These are phyloP conservation scores for Porphyrellus cyaneotinctus DNA, from an alignment of 768 basidiomycete genomes.

Conservation along the genomic window DNA sequence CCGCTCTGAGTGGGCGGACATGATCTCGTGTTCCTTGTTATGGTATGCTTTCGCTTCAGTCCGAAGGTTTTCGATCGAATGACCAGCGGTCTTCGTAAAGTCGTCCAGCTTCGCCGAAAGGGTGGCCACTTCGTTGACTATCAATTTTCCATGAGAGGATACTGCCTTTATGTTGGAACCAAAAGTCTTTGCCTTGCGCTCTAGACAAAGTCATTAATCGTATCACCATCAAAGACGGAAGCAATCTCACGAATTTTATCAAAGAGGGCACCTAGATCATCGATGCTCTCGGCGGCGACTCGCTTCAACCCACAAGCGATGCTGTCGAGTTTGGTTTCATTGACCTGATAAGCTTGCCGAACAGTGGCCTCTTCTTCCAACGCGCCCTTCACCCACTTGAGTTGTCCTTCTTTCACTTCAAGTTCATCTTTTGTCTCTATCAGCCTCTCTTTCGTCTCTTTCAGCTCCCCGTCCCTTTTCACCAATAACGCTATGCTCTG, in stretches of 20 bases:
- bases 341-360: slow-evolving; percentile 70
- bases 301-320: slow-evolving; percentile 68
- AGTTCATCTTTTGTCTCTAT: slow-evolving; percentile 51
- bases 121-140: slow-evolving; percentile 49
- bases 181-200: slow-evolving; percentile 66
- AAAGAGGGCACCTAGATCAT: slow-evolving; percentile 68
- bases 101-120: slow-evolving; percentile 58
- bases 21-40: slow-evolving; percentile 50
- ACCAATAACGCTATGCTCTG: slow-evolving; percentile 77
- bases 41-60: slow-evolving; percentile 55
- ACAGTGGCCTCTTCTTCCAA: slow-evolving; percentile 80
- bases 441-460: slow-evolving; percentile 53
- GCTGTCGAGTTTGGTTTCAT: slow-evolving; percentile 64
- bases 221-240: neutral
- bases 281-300: slow-evolving; percentile 61
- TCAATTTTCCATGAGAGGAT: slow-evolving; percentile 53
- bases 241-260: slow-evolving; percentile 71
- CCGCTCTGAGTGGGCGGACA: slow-evolving; percentile 46
- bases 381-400: slow-evolving; percentile 53
- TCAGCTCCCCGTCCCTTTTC: slow-evolving; percentile 73
- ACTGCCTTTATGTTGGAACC: slow-evolving; percentile 64
- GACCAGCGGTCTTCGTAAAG: slow-evolving; percentile 54
- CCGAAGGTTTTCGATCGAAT: slow-evolving; percentile 51
- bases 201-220: slow-evolving; percentile 37
- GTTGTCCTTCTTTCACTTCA: slow-evolving; percentile 48